Percentiles rank a stretch among this genome's conserved stretches.
Evolutionary conservation across 2,329 filamentous ascomycete genomes (phyloP).

Genomic region (Aspergillus pseudoglaucus): DNA sequence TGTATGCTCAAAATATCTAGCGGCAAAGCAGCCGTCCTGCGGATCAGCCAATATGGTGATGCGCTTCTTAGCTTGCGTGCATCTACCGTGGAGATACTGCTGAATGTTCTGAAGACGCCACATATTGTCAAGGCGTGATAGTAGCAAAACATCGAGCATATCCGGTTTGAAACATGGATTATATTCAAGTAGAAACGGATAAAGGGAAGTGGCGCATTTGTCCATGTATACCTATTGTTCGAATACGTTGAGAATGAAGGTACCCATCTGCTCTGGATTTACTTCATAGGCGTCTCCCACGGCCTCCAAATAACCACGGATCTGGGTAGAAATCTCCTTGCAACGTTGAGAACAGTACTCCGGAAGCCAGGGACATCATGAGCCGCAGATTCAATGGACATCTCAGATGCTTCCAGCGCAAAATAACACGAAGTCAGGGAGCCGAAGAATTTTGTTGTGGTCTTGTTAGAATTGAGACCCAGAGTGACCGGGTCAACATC

Average conservation of each 20-base stretch:
- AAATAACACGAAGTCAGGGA: conserved; percentile 6
- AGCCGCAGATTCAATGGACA: neutral
- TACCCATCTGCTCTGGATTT: conserved; percentile 47
- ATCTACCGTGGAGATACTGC: conserved; percentile 40
- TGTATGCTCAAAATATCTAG: conserved; percentile 36
- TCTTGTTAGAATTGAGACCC: conserved; percentile 1
- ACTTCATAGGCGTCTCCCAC: conserved; percentile 35
- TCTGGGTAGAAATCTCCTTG: conserved; percentile 23
- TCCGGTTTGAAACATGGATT: conserved; percentile 46
- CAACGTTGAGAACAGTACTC: conserved; percentile 16
- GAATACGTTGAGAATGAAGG: conserved; percentile 49
- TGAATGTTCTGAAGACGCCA: conserved; percentile 46
- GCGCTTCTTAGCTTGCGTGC: conserved; percentile 10
- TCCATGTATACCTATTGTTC: conserved; percentile 57
- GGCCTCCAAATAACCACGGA: conserved; percentile 29
- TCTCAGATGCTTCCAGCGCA: conserved; percentile 9
- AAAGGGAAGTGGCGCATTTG: conserved; percentile 33
- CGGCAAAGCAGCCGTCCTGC: conserved; percentile 39
- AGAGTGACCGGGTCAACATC: neutral
- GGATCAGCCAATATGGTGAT: conserved; percentile 47
- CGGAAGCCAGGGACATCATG: neutral
- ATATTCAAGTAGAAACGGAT: conserved; percentile 46
- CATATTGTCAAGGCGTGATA: conserved; percentile 46
- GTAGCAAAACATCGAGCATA: conserved; percentile 50
- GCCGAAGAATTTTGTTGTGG: conserved; percentile 7